These are phyloP conservation scores for Hansenula sp. DNA, from an alignment of 1,139 yeast species.

Conservation along the genomic window DNA sequence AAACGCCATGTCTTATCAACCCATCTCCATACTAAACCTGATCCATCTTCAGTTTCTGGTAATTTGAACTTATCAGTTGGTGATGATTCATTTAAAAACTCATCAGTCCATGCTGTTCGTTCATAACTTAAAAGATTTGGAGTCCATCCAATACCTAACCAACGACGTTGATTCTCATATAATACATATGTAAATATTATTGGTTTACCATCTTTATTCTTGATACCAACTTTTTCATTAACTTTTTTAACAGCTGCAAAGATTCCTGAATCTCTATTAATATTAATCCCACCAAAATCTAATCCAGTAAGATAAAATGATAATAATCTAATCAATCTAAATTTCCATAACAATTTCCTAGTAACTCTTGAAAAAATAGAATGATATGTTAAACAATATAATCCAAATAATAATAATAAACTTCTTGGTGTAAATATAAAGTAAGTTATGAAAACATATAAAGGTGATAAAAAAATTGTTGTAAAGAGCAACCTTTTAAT, in stretches of 20 bases:
- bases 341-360: slow-evolving; percentile 79
- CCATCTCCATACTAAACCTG: slow-evolving; percentile 90
- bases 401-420: slow-evolving; percentile 57
- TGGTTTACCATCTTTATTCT: slow-evolving; percentile 49
- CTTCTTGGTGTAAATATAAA: slow-evolving; percentile 69
- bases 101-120: slow-evolving; percentile 96
- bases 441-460: slow-evolving; percentile 66
- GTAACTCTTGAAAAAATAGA: slow-evolving; percentile 81
- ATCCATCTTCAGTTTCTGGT: slow-evolving; percentile 66
- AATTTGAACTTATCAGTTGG: slow-evolving; percentile 73
- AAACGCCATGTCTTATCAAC: slow-evolving; percentile 89
- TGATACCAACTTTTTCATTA: slow-evolving; percentile 24
- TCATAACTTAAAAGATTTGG: slow-evolving; percentile 86
- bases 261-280: slow-evolving; percentile 42
- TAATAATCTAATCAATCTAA: slow-evolving; percentile 63
- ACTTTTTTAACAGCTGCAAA: slow-evolving; percentile 56
- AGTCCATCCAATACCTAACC: slow-evolving; percentile 99
- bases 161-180: slow-evolving; percentile 94
- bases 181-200: slow-evolving; percentile 87
- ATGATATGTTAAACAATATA: slow-evolving; percentile 75
- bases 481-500: slow-evolving; percentile 77
- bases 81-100: slow-evolving; percentile 80
- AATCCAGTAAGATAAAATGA: slow-evolving; percentile 84
- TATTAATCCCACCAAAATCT: slow-evolving; percentile 62
- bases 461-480: slow-evolving; percentile 79